Base-by-base conservation (phyloP, 2,329 filamentous ascomycete genomes). In the Uncinocarpus reesii region DNA sequence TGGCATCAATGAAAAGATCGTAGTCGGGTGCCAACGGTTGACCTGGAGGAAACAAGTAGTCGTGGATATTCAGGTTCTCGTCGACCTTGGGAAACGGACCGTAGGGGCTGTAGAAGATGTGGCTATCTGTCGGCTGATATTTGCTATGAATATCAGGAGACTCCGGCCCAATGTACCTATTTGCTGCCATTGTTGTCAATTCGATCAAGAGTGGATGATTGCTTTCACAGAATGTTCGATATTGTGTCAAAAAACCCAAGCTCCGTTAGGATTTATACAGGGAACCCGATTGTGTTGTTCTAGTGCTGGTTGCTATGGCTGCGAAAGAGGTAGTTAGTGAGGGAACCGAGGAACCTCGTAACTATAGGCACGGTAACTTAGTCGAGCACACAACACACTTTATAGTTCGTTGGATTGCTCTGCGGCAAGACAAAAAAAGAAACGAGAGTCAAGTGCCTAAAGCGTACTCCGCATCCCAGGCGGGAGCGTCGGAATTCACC, bases 1-100 rank as follows among this genome's bases (percentile, higher is more conserved):
- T 24, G n/a, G 28, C 50, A 35, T 52, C 50, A 20, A 52, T 49
- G 37, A 47, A 52, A 6, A 49, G 50, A 28, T 49, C 50, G 21
- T 52, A 48, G 37, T 52, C 50, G 2, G 41, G 28, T 10, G 7
- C 23, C 24, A 52, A 23, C 8, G 47, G 36, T 7, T 47, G 38
- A 20, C 40, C 23, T 23, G 29, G 50, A 7, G 47, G 50, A 24
- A 52, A 52, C 21, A 42, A 37, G 26, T 49, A 52, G 4, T 52
- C 46, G 38, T 52, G 50, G 18, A 52, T 13, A 15, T 49, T 49
- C 32, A 52, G 23, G 37, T 46, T 38, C 6, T 43, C 35, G 16
- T 41, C 41, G 7, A 48, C 18, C 46, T 52, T 47, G 18, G 50
- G 50, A 32, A 52, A 49, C 16, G 47, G 47, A 8, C 50, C 50